Evolutionary conservation across 2,329 filamentous ascomycete species (phyloP), one percentile per base, ranked within the genome.

Genomic region (Diaporthe nobilis): DNA sequence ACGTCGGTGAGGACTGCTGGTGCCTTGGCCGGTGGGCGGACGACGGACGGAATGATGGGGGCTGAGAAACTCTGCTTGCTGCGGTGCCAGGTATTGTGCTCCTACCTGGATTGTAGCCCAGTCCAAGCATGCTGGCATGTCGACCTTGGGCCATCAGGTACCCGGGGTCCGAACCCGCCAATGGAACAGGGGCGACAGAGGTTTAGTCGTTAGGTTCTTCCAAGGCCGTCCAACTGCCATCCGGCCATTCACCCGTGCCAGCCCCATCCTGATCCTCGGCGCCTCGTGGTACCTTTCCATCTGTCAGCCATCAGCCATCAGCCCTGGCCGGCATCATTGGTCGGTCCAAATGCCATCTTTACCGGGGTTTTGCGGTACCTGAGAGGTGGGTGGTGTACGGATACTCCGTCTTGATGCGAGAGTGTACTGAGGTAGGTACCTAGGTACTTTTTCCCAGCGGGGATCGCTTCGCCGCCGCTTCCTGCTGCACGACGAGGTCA

Each of bases 401-500:
- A 39, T 39, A 39, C 37, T 28, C 17, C 60, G 15, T 20, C n/a
- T 17, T 17, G 37, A 7, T 22, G 60, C 13, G 25, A 8, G 60
- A 22, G 17, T 34, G 17, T 34, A 55, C 49, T 15, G 61, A 34
- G 60, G 25, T 49, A 20, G 20, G 44, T 22, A 22, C 17, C 10
- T 39, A 13, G 37, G 37, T 39, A 63, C 44, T 20, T 49, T 49
- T 13, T 20, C n/a, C 7, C 39, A 31, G 20, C 28, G 20, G 15
- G 25, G 17, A 34, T 67, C 42, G 28, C 28, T 22, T 65, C 61
- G 61, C 42, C 34, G 60, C 15, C 49, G 65, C 49, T 55, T 70
- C 49, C 37, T 70, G 49, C 65, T 55, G 65, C 65, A 55, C 65
- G n/a, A 70, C 65, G n/a, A 70, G 49, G 65, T 55, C 65, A 55